Evolutionary conservation across 768 basidiomycete species (phyloP), one percentile per base, ranked within the genome.

Genomic region (Naematelia aurantialba): DNA sequence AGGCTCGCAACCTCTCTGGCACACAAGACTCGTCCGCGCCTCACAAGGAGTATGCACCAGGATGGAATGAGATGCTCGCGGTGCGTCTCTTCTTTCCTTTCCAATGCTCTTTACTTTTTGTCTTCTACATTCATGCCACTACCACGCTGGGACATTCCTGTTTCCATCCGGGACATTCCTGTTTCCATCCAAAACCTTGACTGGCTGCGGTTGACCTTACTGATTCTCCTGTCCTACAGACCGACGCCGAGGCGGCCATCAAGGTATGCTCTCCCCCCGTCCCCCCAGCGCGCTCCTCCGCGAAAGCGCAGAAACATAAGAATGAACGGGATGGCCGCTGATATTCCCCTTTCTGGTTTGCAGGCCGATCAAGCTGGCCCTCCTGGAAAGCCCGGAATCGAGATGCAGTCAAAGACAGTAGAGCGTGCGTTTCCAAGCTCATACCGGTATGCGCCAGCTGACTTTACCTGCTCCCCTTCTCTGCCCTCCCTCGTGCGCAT

Each of bases 51-150:
- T 59, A 67, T 48, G 74, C 74, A 19, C 74, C 74, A 24, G 72
- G 70, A 63, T 76, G 74, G 74, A 76, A 76, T 58, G 74, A 76
- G 61, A 44, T 63, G 17, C 62, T 76, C 17, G 74, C 74, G 60
- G 74, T 76, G 63, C 69, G 72, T 70, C 8, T 8, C 25, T 21
- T 21, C 46, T 8, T 47, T 5, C 26, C 13, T 19, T 27, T 19
- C 12, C 12, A 24, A 19, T 19, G 8, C 19, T 46, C 39, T 44
- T n/a, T 44, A 11, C 39, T 24, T 46, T 46, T 14, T 14, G 5
- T 19, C 4, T 4, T 4, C 19, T n/a, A 4, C 45, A 4, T 24
- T 4, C 19, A 46, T 19, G 45, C 19, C 4, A 24, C 45, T n/a
- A 46, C 19, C 19, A 46, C 19, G 45, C 12, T 44, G 39, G 11